Evolutionary conservation across 352 stramenopile species (phyloP), one percentile per base, ranked within the genome.

Genomic region (Elongisporangium prolatum): DNA sequence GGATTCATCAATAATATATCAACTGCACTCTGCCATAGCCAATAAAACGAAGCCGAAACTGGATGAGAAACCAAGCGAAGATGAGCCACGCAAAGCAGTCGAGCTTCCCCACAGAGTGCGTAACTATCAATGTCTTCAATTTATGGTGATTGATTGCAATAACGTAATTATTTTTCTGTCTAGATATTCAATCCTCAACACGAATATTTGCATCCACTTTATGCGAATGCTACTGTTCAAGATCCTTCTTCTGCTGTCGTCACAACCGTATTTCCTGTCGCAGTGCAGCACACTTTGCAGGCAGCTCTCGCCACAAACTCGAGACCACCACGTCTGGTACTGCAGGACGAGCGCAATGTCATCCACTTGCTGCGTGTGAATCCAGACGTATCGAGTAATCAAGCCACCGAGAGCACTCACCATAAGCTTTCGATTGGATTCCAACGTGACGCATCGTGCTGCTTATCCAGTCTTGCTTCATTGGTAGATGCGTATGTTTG

Each of bases 191-290:
- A 72, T 21, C 60, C 54, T 7, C 71, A 74, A 1, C 70, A 56
- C 6, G 81, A 89, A 37, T 89, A 75, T 40, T 48, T 91, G 21
- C 21, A 59, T 18, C 78, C 81, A 1, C 55, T 89, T 13, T 89
- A 86, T 44, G 73, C 77, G 13, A 59, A 57, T 0, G 63, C 74
- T n/a, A 57, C 68, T 0, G 50, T 86, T 21, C 34, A 21, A n/a
- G 73, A 71, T 7, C 21, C 60, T 0, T 71, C 57, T 0, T 63
- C 57, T n/a, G 72, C 60, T 2, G 14, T 66, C 4, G 34, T 87
- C 4, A 64, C 55, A 18, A 74, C 69, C 0, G 72, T 72, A 16
- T 80, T 72, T 38, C 50, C 11, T 0, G 18, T 60, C 20, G 56
- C 82, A 1, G 21, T 84, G 3, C 16, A 65, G 10, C 44, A 57